Base-by-base conservation (phyloP, 164 flowering plant genomes). In the Nelumbo lutea region DNA sequence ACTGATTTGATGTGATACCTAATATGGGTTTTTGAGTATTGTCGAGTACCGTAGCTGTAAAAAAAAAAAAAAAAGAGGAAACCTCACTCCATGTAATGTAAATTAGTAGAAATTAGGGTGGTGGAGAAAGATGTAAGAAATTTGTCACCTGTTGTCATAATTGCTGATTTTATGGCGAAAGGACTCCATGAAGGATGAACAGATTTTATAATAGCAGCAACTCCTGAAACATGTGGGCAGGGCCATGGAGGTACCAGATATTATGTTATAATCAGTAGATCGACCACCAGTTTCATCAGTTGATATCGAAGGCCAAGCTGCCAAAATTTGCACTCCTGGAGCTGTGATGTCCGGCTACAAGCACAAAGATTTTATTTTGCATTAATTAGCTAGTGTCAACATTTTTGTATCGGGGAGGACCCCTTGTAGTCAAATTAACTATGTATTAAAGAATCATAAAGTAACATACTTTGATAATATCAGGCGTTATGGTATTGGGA, bases 391-490 rank as follows among this genome's bases (percentile, higher is more conserved):
- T 63, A 73, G 71, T 45, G 81, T 78, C 78, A 78, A 75, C 8
- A 78, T 53, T 10, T 75, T 76, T 9, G 81, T 45, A 68, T 75
- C 41, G 75, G 66, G 1, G 75, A 76, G 0, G 68, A 68, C 0
- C 73, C 70, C 52, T 68, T 71, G 78, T 73, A 78, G 48, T 57
- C 46, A 42, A 78, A 76, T 9, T 75, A 76, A 13, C 15, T 6
- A 1, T 73, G 59, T 41, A 71, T 75, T 41, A 40, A 6, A 43
- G 27, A 0, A 27, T 52, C 72, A 2, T 80, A 83, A 6, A 43
- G 27, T 27, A 27, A 59, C 72, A 2, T 80, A 83, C 87, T 65
- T 80, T 85, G 64, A 84, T 76, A 44, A 85, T 78, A 47, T 46
- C 48, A 46, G 27, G 27, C 43, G 68, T 74, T 43, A 82, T 68